Evolutionary conservation across 805 yeast genomes (phyloP), one percentile per base, ranked within the genome.

Genomic region (Candida sphagnicola): DNA sequence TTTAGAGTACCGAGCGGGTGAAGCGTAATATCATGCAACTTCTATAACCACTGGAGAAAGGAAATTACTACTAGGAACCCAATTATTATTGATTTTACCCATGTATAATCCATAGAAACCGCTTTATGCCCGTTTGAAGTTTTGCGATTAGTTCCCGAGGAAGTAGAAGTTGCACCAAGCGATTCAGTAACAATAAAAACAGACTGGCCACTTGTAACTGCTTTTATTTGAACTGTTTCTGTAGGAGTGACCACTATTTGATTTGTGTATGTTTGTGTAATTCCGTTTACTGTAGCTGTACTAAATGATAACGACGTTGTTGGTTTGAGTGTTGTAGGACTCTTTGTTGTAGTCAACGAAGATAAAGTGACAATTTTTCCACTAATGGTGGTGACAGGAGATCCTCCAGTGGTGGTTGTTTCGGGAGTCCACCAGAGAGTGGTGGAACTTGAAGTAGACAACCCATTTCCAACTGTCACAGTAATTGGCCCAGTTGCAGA

Each of bases 401-500:
- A 18, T 12, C 40, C 31, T 4, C 50, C 37, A 13, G 31, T 16
- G 3, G 43, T 39, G 23, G 33, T 21, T 5, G 43, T 37, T 28
- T 29, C 24, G 10, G 24, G 24, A 6, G 24, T 21, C 24, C 24
- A 21, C 24, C 24, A 21, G 24, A 21, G 24, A 10, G 24, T 21
- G 8, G 24, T 21, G 24, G 24, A 21, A 21, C 24, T 21, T 6
- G 24, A 21, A 21, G 24, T 21, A 21, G 24, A 21, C 24, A 10
- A 6, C 24, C 10, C 8, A 6, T 21, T 21, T 21, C 8, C 10
- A 6, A 21, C 24, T 6, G 24, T 21, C 6, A 21, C 10, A 6
- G 24, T 21, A 21, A 10, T 10, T 21, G 24, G 24, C 24, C 10
- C 8, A 6, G 24, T 6, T 21, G 10, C 10, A 6, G 6, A 10